Percentiles rank a stretch among this genome's conserved stretches.
Conservation (phyloP, 1,284 basidiomycete genomes). For the Irpex sp. region DNA sequence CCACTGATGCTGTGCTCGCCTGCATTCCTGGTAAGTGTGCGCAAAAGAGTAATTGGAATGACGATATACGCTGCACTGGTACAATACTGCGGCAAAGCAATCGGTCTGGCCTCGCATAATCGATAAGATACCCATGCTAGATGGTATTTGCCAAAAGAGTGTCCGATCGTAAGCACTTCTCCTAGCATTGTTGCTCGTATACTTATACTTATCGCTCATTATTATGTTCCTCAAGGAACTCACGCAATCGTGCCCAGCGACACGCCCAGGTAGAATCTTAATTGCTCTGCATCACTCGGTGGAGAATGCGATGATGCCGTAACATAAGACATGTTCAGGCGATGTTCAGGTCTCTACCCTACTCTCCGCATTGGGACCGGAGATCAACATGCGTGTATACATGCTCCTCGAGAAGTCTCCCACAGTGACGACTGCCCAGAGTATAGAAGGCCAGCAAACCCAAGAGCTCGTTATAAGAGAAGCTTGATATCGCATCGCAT, state of each 20-base stretch:
- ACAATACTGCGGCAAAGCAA: not conserved
- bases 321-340: not conserved
- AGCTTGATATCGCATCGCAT: not conserved
- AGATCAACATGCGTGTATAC: not conserved
- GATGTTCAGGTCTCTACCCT: not conserved
- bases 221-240: no score
- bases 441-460: not conserved
- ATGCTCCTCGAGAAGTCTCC: not conserved
- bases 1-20: not conserved
- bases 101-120: not conserved
- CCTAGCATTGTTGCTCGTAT: no score
- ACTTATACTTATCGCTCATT: no score
- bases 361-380: not conserved
- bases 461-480: not conserved
- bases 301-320: not conserved
- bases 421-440: not conserved
- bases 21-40: not conserved
- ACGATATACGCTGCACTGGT: not conserved
- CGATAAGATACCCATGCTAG: not conserved
- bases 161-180: not conserved
- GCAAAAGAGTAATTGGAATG: not conserved
- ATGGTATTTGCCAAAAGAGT: not conserved
- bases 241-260: not conserved
- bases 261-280: not conserved
- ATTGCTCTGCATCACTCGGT: not conserved